These are phyloP conservation scores for Ilyonectria robusta DNA, from an alignment of 2,329 filamentous ascomycete genomes.

Conservation along the genomic window DNA sequence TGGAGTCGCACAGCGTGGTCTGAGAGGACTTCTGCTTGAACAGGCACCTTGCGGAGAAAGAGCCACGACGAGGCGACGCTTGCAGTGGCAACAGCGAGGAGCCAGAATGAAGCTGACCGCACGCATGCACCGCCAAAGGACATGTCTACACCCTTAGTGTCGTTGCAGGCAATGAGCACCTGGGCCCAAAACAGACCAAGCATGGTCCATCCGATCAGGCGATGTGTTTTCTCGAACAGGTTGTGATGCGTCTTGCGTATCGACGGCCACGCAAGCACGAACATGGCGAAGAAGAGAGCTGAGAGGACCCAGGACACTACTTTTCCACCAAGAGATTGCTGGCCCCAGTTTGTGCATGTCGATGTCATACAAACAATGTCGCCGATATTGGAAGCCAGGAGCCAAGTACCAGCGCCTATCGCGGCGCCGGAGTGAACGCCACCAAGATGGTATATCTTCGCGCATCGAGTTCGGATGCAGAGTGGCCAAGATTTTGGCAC, in stretches of 20 bases:
- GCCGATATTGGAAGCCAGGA: conserved; percentile 57
- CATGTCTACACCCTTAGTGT: conserved; percentile 52
- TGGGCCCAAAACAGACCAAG: conserved; percentile 78
- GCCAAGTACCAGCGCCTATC: conserved; percentile 64
- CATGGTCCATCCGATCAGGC: conserved; percentile 79
- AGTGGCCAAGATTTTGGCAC: conserved; percentile 63
- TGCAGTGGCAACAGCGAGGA: conserved; percentile 73
- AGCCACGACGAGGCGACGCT: conserved; percentile 82
- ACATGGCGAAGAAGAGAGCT: conserved; percentile 71
- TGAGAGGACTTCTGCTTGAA: conserved; percentile 78
- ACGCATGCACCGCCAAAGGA: conserved; percentile 56
- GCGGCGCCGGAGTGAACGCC: conserved; percentile 66
- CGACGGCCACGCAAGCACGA: conserved; percentile 73
- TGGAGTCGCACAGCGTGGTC: conserved; percentile 80
- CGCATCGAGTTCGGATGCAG: conserved; percentile 60
- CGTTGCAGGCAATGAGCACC: conserved; percentile 66
- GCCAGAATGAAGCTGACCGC: conserved; percentile 71
- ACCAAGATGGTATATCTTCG: conserved; percentile 67
- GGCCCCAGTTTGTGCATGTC: conserved; percentile 40
- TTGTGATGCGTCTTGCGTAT: conserved; percentile 76
- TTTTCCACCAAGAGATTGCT: conserved; percentile 55
- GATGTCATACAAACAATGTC: conserved; percentile 40
- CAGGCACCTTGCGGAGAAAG: conserved; percentile 75
- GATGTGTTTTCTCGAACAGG: conserved; percentile 78
- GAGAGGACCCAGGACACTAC: conserved; percentile 72